Evolutionary conservation across 345 rosid species (phyloP), one percentile per base, ranked within the genome.

Genomic region (Corymbia maculata): DNA sequence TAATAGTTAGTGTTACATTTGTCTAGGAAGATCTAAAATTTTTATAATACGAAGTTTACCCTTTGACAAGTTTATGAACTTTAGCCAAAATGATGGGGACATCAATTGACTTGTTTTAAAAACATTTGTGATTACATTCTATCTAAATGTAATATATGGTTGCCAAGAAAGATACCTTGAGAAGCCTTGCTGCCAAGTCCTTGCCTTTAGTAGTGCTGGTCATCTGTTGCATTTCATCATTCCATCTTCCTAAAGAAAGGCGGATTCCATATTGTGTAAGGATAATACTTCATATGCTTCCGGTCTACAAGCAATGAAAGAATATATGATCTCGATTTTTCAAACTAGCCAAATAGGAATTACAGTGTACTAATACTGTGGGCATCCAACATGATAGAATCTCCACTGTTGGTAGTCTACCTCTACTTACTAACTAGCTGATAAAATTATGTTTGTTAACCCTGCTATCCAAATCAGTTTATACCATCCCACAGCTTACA

Each of bases 331-430:
- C 30, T 59, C 3, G 7, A 59, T 59, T 59, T 59, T 59, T 30
- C 30, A 59, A 12, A 59, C 7, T 14, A 59, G 1, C 68, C 15
- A 59, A 5, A 59, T 26, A 59, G 28, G 11, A 59, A 59, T 59
- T 11, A 26, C 1, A 26, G 26, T 26, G 7, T 16, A 26, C 26
- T 11, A 13, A 59, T 59, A 5, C 30, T 0, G 7, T 1, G 26
- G 3, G 13, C 32, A 59, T 59, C 30, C 30, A 10, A 59, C 0
- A 6, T 59, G 68, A 26, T 59, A 59, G 15, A 2, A 59, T 59
- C 14, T 26, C 28, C 3, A 3, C 0, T 59, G 32, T n/a, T 3
- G 2, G 15, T 26, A 59, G 28, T 5, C 2, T 9, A 59, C 11
- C 2, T 1, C 68, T 59, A 26, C 30, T 26, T 26, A 59, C 28